Conservation (phyloP, 768 basidiomycete species). For the Trametes elegans region DNA sequence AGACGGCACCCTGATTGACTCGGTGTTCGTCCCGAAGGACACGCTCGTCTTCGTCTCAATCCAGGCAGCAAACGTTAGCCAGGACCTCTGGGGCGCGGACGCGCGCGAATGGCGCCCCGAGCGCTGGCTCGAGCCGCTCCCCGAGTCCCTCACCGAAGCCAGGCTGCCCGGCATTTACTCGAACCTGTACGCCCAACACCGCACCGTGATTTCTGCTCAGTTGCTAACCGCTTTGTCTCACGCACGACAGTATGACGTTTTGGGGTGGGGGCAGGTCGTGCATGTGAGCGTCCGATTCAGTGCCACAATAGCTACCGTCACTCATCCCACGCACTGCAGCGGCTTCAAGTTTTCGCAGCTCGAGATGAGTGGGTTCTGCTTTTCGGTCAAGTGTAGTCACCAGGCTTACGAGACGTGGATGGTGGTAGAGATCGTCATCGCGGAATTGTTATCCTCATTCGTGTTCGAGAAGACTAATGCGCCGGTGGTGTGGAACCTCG, state of each 20-base stretch:
- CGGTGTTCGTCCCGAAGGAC: constrained; percentile 16
- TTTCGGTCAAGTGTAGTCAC: too few species aligned
- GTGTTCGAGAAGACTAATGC: constrained; percentile 9
- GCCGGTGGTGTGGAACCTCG: constrained; percentile 16
- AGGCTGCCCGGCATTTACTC: constrained; percentile 14
- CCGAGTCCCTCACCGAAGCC: constrained; percentile 7
- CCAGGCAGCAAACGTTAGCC: constrained; percentile 20
- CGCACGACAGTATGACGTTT: constrained; percentile 11
- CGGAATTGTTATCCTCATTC: constrained; percentile 9
- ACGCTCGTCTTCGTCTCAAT: constrained; percentile 22
- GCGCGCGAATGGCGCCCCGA: constrained; percentile 24
- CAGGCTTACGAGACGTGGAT: background rate
- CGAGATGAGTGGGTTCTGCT: constrained; percentile 39
- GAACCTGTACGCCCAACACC: background rate
- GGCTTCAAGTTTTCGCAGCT: constrained; percentile 46
- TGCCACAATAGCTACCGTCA: background rate
- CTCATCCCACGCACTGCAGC: constrained; percentile 13
- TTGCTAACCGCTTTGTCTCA: background rate
- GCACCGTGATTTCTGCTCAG: background rate
- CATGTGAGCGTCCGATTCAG: background rate
- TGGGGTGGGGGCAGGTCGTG: constrained; percentile 7
- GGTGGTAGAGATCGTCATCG: constrained; percentile 13
- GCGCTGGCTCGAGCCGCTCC: constrained; percentile 19
- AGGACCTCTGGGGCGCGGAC: constrained; percentile 24
- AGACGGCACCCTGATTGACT: constrained; percentile 9